Percentiles rank a stretch among this genome's conserved stretches.
These are phyloP conservation scores for Carex cristatella DNA, from an alignment of 176 grass and related monocot species.

Conservation along the genomic window DNA sequence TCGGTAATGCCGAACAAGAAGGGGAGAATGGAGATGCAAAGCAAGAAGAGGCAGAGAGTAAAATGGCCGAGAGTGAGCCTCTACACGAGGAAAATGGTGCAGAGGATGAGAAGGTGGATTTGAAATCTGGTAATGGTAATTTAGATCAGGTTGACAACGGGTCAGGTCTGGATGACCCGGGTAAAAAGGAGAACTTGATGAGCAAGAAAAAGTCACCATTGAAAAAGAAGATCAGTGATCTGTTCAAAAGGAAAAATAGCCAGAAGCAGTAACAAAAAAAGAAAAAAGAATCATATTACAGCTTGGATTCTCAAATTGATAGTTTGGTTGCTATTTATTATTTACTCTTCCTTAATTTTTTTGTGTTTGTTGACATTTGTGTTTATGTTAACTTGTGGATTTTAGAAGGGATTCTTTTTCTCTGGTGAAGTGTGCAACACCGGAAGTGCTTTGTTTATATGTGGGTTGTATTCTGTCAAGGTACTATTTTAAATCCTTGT, in stretches of 20 bases:
- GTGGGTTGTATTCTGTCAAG: conserved; percentile 10
- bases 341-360: conserved; percentile 37
- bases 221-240: conserved; percentile 73
- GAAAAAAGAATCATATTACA: conserved; percentile 20
- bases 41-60: conserved; percentile 15
- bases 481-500: conserved; percentile 1
- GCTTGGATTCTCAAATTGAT: conserved; percentile 16
- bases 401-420: conserved; percentile 1
- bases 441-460: neutral
- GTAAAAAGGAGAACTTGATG: conserved; percentile 36
- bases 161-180: conserved; percentile 27
- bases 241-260: conserved; percentile 91
- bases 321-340: conserved; percentile 32
- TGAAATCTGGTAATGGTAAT: conserved; percentile 40
- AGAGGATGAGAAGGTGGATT: conserved; percentile 47
- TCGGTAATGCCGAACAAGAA: conserved; percentile 33
- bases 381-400: conserved; percentile 27
- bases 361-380: conserved; percentile 41
- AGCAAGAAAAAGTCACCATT: conserved; percentile 70
- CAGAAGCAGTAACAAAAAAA: conserved; percentile 45
- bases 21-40: conserved; percentile 24
- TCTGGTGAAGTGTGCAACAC: neutral
- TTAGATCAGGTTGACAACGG: conserved; percentile 35
- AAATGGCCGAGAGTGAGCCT: conserved; percentile 34
- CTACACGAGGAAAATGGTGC: conserved; percentile 30